phyloP scores from a whole-genome alignment of 257 asterid genomes.

The Solanum appendiculatum region DNA sequence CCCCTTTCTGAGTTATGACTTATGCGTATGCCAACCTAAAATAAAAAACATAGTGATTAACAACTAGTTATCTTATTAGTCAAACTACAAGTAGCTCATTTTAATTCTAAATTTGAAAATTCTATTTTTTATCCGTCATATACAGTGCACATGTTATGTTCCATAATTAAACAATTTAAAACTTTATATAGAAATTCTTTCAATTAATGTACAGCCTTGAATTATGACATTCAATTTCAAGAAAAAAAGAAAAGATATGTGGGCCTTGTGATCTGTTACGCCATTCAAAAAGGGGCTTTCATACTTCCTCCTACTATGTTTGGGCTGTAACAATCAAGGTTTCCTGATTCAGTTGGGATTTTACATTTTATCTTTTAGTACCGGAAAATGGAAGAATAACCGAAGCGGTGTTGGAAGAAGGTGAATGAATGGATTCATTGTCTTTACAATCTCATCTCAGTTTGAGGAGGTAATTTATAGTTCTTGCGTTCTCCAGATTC shows the following conservation, averaged over 20 bases:
- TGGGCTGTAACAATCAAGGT: not conserved
- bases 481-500: not conserved
- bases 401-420: not conserved
- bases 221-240: not conserved
- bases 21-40: too few relatives aligned
- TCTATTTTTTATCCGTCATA: too few relatives aligned
- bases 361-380: not conserved
- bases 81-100: too few relatives aligned
- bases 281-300: not conserved
- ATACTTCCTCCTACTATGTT: not conserved
- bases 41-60: too few relatives aligned
- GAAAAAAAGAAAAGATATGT: not conserved
- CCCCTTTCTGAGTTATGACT: too few relatives aligned
- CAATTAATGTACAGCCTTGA: not conserved
- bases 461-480: not conserved
- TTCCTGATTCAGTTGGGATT: not conserved
- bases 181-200: not conserved
- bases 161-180: too few relatives aligned
- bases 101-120: too few relatives aligned
- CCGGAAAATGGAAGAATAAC: not conserved
- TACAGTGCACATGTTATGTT: too few relatives aligned
- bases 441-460: slow-evolving; percentile 4
- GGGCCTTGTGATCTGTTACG: not conserved
- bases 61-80: too few relatives aligned
- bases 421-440: slow-evolving; percentile 23